These are phyloP conservation scores for Cucumis hystrix DNA, from an alignment of 306 rosid species.

Conservation along the genomic window DNA sequence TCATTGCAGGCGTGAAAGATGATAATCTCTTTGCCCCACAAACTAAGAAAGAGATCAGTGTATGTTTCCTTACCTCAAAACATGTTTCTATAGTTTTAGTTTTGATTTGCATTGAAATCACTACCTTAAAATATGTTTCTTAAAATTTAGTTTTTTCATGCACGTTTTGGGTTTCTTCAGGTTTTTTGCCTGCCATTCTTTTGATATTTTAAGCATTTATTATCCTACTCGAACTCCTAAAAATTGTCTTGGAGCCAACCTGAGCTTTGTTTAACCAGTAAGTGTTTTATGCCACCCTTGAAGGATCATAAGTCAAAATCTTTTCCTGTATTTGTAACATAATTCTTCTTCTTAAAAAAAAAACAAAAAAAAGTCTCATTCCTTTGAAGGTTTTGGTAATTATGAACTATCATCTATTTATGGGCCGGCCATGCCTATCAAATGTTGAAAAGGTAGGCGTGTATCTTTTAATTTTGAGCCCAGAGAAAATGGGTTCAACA, in stretches of 20 bases:
- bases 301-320: background rate
- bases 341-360: background rate
- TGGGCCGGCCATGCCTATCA: background rate
- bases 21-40: constrained; percentile 88
- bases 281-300: background rate
- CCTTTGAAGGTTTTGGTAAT: background rate
- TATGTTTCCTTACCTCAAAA: constrained; percentile 16
- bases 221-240: background rate
- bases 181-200: background rate
- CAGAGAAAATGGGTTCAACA: background rate
- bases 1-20: constrained; percentile 84
- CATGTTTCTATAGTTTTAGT: background rate
- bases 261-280: background rate
- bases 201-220: background rate
- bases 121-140: background rate
- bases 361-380: background rate
- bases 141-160: background rate
- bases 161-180: background rate
- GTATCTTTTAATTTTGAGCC: background rate
- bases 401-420: background rate
- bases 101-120: background rate
- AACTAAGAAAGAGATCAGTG: constrained; percentile 98
- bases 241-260: background rate
- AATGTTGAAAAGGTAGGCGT: background rate
- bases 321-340: background rate